These are phyloP conservation scores for Colletotrichum sp. DNA, from an alignment of 2,329 filamentous ascomycete species.

Conservation along the genomic window DNA sequence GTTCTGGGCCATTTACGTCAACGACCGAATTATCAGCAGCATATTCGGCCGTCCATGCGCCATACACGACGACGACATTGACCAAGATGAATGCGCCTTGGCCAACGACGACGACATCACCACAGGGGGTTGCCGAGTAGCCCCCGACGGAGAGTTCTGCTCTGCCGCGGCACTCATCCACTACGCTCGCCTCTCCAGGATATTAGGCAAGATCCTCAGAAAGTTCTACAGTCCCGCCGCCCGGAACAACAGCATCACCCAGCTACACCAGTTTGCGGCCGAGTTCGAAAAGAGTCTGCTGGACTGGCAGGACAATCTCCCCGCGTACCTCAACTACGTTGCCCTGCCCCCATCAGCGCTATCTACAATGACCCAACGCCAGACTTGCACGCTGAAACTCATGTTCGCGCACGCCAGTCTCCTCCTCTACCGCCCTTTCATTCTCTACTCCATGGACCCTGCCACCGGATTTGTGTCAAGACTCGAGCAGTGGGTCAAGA, in stretches of 20 bases:
- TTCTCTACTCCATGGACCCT: background rate
- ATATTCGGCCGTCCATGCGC: constrained; percentile 28
- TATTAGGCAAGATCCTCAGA: background rate
- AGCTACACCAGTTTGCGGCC: background rate
- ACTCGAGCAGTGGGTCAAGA: background rate
- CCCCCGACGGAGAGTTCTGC: background rate
- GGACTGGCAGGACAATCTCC: background rate
- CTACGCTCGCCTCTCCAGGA: background rate
- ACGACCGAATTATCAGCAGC: constrained; percentile 26
- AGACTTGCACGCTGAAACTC: background rate
- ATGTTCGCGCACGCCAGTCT: background rate
- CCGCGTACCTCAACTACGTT: background rate
- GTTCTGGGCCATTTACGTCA: constrained; percentile 29
- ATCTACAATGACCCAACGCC: background rate
- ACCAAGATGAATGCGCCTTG: background rate
- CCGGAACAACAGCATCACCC: background rate
- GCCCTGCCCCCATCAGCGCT: background rate
- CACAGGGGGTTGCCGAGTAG: background rate
- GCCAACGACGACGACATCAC: background rate
- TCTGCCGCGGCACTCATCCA: background rate
- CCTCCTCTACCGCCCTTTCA: background rate
- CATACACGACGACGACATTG: constrained; percentile 25
- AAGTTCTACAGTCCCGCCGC: background rate
- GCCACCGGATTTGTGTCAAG: background rate
- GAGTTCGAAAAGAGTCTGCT: background rate